Conservation (phyloP, 2,329 filamentous ascomycete species). For the Cryphonectria parasitica region DNA sequence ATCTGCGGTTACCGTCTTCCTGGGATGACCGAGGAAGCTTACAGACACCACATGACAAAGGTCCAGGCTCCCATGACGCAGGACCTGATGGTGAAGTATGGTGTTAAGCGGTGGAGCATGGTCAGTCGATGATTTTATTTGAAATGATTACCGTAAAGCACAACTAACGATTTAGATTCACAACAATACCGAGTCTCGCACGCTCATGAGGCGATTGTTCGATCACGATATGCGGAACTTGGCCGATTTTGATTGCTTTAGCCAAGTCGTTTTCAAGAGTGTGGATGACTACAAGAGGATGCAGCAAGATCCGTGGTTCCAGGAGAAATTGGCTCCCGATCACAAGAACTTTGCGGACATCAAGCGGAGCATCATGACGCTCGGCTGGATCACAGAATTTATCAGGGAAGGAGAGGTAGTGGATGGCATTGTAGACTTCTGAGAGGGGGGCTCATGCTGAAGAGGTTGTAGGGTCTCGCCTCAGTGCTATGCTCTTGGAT, state of each 20-base stretch:
- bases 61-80: slow-evolving; percentile 51
- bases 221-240: slow-evolving; percentile 53
- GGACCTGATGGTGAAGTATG: slow-evolving; percentile 54
- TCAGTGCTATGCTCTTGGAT: background rate
- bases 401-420: slow-evolving; percentile 43
- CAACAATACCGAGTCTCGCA: slow-evolving; percentile 41
- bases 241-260: slow-evolving; percentile 55
- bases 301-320: slow-evolving; percentile 54
- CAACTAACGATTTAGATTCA: slow-evolving; percentile 43
- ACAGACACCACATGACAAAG: slow-evolving; percentile 51
- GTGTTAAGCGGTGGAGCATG: slow-evolving; percentile 50
- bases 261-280: slow-evolving; percentile 49
- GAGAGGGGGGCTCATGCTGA: background rate
- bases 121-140: slow-evolving; percentile 33
- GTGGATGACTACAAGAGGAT: slow-evolving; percentile 52
- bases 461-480: background rate
- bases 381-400: slow-evolving; percentile 50
- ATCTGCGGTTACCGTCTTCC: slow-evolving; percentile 52
- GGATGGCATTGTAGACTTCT: slow-evolving; percentile 18
- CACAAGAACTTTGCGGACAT: slow-evolving; percentile 56
- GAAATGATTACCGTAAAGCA: background rate
- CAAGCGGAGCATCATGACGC: slow-evolving; percentile 51
- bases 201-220: slow-evolving; percentile 46
- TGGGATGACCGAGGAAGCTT: slow-evolving; percentile 53
- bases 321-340: slow-evolving; percentile 47